Percentiles rank a stretch among this genome's conserved stretches.
Evolutionary conservation across 768 basidiomycete species (phyloP).

Genomic region (Flagelloscypha sp.): DNA sequence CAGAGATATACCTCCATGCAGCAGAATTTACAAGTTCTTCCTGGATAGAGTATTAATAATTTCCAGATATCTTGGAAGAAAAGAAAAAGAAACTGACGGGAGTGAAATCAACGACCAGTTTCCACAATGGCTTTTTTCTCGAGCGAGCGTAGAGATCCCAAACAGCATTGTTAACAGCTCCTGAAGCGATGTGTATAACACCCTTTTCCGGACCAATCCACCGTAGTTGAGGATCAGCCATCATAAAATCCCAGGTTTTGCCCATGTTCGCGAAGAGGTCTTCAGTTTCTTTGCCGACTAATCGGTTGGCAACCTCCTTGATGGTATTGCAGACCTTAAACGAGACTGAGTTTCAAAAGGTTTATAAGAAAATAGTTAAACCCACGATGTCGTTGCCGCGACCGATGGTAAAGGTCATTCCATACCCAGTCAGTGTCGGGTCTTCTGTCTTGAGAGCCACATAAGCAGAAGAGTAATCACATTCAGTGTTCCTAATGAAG

Average conservation of each 20-base stretch:
- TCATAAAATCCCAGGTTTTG: slow-evolving; percentile 78
- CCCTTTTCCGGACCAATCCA: slow-evolving; percentile 98
- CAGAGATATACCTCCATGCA: slow-evolving; percentile 86
- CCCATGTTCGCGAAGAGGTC: slow-evolving; percentile 87
- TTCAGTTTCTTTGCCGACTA: slow-evolving; percentile 77
- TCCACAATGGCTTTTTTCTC: slow-evolving; percentile 85
- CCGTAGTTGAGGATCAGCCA: slow-evolving; percentile 83
- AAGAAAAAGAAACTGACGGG: slow-evolving; percentile 34
- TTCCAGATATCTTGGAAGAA: background rate
- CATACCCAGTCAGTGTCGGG: slow-evolving; percentile 75
- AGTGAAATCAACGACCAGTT: slow-evolving; percentile 85
- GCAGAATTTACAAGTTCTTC: slow-evolving; percentile 72
- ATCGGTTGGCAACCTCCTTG: slow-evolving; percentile 66
- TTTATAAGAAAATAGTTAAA: slow-evolving; percentile 2
- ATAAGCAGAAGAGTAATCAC: slow-evolving; percentile 94
- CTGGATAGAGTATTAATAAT: slow-evolving; percentile 22
- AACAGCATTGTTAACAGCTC: slow-evolving; percentile 83
- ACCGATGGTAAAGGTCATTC: slow-evolving; percentile 93
- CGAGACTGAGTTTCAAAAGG: slow-evolving; percentile 1
- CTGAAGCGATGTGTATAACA: slow-evolving; percentile 85
- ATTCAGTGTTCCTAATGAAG: slow-evolving; percentile 77
- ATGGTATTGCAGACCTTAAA: slow-evolving; percentile 74
- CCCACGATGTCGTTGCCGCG: slow-evolving; percentile 89
- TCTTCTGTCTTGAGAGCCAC: slow-evolving; percentile 64
- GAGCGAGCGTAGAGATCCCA: slow-evolving; percentile 91